Conservation (phyloP, 345 rosid species). For the Anacardium occidentale region DNA sequence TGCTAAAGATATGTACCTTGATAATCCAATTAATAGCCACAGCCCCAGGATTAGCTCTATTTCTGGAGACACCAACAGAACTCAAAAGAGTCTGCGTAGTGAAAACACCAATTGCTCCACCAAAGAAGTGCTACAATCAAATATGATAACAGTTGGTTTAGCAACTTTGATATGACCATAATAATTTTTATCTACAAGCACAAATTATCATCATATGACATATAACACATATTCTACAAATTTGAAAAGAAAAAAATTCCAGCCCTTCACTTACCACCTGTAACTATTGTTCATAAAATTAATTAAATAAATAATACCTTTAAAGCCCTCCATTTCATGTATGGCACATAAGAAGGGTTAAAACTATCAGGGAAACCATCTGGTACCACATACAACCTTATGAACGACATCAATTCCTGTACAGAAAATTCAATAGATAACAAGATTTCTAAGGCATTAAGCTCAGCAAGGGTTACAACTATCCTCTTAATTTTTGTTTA, state of each 20-base stretch:
- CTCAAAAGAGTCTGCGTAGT: conserved; percentile 87
- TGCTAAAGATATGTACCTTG: conserved; percentile 47
- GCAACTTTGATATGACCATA: background rate
- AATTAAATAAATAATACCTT: conserved; percentile 46
- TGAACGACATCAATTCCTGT: conserved; percentile 84
- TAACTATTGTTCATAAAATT: background rate
- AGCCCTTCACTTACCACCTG: background rate
- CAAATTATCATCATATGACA: conserved; percentile 4
- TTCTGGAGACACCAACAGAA: conserved; percentile 86
- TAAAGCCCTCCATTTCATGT: conserved; percentile 96
- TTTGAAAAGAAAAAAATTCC: background rate
- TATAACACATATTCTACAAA: background rate
- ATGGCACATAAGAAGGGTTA: conserved; percentile 83
- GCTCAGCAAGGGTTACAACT: background rate
- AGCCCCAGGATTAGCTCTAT: conserved; percentile 74
- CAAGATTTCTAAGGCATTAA: too few species aligned
- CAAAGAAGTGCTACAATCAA: conserved; percentile 80
- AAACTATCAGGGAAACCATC: conserved; percentile 95
- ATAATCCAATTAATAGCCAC: conserved; percentile 98
- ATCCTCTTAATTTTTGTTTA: background rate
- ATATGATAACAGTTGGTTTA: conserved; percentile 10
- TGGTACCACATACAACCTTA: conserved; percentile 90
- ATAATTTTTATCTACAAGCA: conserved; percentile 1
- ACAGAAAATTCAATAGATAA: conserved; percentile 10
- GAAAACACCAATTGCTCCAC: conserved; percentile 99